Conservation (phyloP, 352 stramenopile species). For the Phytopythium kandeliae region DNA sequence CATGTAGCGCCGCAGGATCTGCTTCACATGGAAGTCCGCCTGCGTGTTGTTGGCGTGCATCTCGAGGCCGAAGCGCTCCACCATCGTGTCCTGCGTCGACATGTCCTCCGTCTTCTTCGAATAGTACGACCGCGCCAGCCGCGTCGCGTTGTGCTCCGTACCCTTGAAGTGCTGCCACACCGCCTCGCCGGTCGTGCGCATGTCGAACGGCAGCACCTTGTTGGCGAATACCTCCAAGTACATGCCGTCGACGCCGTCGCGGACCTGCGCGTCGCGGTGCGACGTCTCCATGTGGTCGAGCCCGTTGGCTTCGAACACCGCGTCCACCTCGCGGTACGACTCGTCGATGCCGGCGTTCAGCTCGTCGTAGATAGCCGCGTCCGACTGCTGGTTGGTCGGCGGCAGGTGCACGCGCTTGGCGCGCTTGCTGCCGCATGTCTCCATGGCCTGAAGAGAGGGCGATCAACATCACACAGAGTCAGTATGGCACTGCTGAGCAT, state of each 20-base stretch:
- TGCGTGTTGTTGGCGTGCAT: constrained; percentile 39
- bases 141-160: constrained; percentile 17
- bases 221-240: constrained; percentile 34
- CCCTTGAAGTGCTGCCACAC: constrained; percentile 36
- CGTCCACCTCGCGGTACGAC: constrained; percentile 22
- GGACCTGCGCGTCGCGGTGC: constrained; percentile 17
- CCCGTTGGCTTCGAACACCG: constrained; percentile 21
- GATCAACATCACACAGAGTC: constrained; percentile 3
- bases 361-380: constrained; percentile 27
- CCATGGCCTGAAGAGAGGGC: constrained; percentile 12
- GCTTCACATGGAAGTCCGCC: constrained; percentile 45
- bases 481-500: too few species aligned
- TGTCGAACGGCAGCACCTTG: constrained; percentile 33
- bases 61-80: constrained; percentile 59
- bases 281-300: constrained; percentile 13
- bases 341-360: constrained; percentile 26
- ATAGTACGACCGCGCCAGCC: constrained; percentile 10
- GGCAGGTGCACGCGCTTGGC: constrained; percentile 5
- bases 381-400: constrained; percentile 16
- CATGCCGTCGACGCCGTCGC: constrained; percentile 20
- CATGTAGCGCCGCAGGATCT: constrained; percentile 56
- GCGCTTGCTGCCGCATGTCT: constrained; percentile 13
- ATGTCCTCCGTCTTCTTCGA: constrained; percentile 11
- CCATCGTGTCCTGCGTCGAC: constrained; percentile 28
- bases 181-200: constrained; percentile 20